A percentile compares a stretch with the other conserved stretches of the same genome.
Conservation (phyloP, 331 rosid species). For the Prunus yedoensis region DNA sequence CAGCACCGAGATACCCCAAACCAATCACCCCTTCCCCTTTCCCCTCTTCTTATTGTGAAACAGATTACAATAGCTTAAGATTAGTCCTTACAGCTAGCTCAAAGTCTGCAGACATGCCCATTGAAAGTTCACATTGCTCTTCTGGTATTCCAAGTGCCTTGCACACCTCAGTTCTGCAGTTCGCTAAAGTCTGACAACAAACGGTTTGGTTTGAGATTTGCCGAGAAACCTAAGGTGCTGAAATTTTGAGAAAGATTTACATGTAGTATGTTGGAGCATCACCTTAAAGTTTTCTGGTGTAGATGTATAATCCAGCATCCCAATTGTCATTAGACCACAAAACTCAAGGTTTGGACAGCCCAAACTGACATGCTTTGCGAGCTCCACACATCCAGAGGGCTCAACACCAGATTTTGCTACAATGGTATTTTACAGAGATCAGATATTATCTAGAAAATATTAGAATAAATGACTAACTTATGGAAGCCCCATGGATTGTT, state of each 20-base stretch:
- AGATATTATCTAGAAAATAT: neutral
- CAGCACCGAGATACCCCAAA: no score
- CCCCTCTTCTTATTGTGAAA: neutral
- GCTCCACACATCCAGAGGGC: slow-evolving; percentile 81
- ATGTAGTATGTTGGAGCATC: slow-evolving; percentile 15
- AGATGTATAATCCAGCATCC: slow-evolving; percentile 84
- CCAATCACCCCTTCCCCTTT: neutral
- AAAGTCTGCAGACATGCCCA: slow-evolving; percentile 96
- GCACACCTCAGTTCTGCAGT: slow-evolving; percentile 81
- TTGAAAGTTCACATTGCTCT: slow-evolving; percentile 79
- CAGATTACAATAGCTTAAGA: neutral
- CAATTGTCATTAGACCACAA: slow-evolving; percentile 93
- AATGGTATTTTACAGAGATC: neutral
- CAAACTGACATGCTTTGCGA: slow-evolving; percentile 73
- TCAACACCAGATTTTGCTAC: slow-evolving; percentile 91
- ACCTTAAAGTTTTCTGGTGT: slow-evolving; percentile 93
- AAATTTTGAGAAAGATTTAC: slow-evolving; percentile 6
- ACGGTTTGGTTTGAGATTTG: slow-evolving; percentile 10
- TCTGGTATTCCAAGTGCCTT: slow-evolving; percentile 67
- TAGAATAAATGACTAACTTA: neutral
- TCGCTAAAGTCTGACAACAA: slow-evolving; percentile 55
- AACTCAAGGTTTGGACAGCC: slow-evolving; percentile 78
- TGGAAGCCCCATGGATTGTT: slow-evolving; percentile 1
- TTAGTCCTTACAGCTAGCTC: slow-evolving; percentile 81
- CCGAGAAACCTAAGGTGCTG: slow-evolving; percentile 2